phyloP scores from a whole-genome alignment of 2,329 filamentous ascomycete species.

The Paraphoma chrysanthemicola region DNA sequence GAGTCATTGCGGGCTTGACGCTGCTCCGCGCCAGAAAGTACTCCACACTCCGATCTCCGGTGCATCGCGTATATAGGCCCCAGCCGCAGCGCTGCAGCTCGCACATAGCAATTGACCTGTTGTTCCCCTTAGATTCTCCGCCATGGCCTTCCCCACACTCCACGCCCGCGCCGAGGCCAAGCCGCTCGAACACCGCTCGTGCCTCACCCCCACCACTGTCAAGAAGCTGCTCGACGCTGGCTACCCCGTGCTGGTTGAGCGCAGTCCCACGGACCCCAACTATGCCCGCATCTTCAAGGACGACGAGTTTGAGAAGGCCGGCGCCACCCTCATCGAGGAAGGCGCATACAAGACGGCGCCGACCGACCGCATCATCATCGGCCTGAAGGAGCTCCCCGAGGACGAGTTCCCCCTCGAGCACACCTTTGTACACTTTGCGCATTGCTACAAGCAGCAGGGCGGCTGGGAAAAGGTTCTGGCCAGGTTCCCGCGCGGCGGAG shows the following conservation, averaged over 20 bases:
- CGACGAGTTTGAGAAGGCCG: slow-evolving; percentile 47
- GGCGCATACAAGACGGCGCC: slow-evolving; percentile 48
- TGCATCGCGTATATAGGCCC: slow-evolving; percentile 8
- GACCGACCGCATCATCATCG: slow-evolving; percentile 50
- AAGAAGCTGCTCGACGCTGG: slow-evolving; percentile 51
- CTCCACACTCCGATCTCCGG: slow-evolving; percentile 24
- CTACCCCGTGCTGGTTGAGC: slow-evolving; percentile 50
- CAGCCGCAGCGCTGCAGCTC: background rate
- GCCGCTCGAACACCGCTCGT: slow-evolving; percentile 50
- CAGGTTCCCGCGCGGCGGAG: slow-evolving; percentile 77
- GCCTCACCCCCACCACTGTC: slow-evolving; percentile 48
- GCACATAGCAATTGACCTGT: slow-evolving; percentile 15
- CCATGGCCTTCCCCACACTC: slow-evolving; percentile 47
- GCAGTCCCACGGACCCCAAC: slow-evolving; percentile 46
- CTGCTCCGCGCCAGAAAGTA: slow-evolving; percentile 8
- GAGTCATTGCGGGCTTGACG: slow-evolving; percentile 29
- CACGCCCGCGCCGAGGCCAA: slow-evolving; percentile 52
- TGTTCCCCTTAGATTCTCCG: slow-evolving; percentile 2
- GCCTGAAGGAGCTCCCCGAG: slow-evolving; percentile 51
- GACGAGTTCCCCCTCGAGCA: slow-evolving; percentile 48
- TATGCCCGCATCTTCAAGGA: slow-evolving; percentile 52
- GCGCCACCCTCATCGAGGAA: slow-evolving; percentile 47
- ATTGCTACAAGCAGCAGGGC: slow-evolving; percentile 53
- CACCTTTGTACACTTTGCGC: slow-evolving; percentile 51
- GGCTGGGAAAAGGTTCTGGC: slow-evolving; percentile 79